phyloP scores from a whole-genome alignment of 2,329 filamentous ascomycete genomes.

The Hysterium pulicare region DNA sequence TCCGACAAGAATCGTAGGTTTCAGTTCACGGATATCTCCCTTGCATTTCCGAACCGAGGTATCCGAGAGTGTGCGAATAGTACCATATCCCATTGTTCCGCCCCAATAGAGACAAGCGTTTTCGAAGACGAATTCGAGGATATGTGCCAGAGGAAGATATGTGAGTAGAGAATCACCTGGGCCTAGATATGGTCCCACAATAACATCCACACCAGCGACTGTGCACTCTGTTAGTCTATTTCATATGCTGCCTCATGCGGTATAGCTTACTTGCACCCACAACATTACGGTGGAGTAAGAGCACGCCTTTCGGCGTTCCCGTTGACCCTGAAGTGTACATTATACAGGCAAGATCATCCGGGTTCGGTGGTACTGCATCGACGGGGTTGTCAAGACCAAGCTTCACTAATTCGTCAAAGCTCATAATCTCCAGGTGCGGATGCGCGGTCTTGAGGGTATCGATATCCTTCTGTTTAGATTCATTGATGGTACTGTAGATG shows the following conservation, averaged over 20 bases:
- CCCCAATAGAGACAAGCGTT: slow-evolving; percentile 87
- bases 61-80: slow-evolving; percentile 84
- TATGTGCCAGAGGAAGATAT: slow-evolving; percentile 92
- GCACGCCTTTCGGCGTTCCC: slow-evolving; percentile 83
- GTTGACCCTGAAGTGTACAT: slow-evolving; percentile 86
- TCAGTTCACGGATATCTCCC: slow-evolving; percentile 90
- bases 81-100: slow-evolving; percentile 89
- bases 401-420: slow-evolving; percentile 55
- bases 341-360: slow-evolving; percentile 77
- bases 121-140: slow-evolving; percentile 94
- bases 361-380: slow-evolving; percentile 66
- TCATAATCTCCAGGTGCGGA: slow-evolving; percentile 51
- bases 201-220: slow-evolving; percentile 74
- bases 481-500: slow-evolving; percentile 56
- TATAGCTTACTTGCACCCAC: slow-evolving; percentile 66
- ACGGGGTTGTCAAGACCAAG: slow-evolving; percentile 63
- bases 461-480: slow-evolving; percentile 52
- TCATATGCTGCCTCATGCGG: not conserved
- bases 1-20: slow-evolving; percentile 85
- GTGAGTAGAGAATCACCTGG: slow-evolving; percentile 77
- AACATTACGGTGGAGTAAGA: slow-evolving; percentile 76
- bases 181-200: slow-evolving; percentile 74
- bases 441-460: slow-evolving; percentile 54
- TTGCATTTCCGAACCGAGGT: slow-evolving; percentile 81
- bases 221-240: slow-evolving; percentile 6